phyloP scores from a whole-genome alignment of 1,284 basidiomycete genomes.

The Pisolithus thermaeus region DNA sequence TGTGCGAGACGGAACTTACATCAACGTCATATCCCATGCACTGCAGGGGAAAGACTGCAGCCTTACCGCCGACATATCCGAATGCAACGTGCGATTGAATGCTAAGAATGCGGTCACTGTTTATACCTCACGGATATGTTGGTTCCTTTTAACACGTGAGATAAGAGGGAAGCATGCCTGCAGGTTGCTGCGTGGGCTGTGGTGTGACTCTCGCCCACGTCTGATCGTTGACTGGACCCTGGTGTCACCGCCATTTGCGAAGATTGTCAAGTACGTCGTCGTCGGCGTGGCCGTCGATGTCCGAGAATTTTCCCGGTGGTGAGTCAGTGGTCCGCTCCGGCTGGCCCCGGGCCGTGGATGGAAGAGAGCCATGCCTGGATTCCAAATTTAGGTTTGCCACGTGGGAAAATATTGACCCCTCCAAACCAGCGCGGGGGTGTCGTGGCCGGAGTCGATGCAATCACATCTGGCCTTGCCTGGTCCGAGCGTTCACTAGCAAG shows the following conservation, averaged over 20 bases:
- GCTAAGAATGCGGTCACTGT: constrained; percentile 52
- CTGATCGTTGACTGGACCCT: neutral
- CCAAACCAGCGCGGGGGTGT: no score
- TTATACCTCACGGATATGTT: constrained; percentile 10
- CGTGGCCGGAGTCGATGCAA: no score
- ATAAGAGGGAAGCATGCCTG: constrained; percentile 6
- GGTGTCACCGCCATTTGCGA: neutral
- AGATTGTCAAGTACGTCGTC: neutral
- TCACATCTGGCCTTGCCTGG: neutral
- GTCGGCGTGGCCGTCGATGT: neutral
- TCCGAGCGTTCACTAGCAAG: neutral
- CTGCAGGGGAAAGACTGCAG: constrained; percentile 93
- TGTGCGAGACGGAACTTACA: constrained; percentile 45
- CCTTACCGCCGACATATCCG: constrained; percentile 95
- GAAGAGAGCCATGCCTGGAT: neutral
- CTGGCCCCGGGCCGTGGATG: no score
- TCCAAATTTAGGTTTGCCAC: neutral
- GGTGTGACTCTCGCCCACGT: neutral
- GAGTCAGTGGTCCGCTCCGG: no score
- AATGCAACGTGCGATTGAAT: constrained; percentile 93
- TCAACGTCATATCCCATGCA: constrained; percentile 96
- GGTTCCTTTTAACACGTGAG: neutral
- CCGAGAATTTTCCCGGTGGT: neutral
- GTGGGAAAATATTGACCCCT: neutral
- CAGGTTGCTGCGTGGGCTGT: neutral